Evolutionary conservation across 208 protist species (phyloP), one percentile per base, ranked within the genome.

Genomic region (Leishmania arabica): DNA sequence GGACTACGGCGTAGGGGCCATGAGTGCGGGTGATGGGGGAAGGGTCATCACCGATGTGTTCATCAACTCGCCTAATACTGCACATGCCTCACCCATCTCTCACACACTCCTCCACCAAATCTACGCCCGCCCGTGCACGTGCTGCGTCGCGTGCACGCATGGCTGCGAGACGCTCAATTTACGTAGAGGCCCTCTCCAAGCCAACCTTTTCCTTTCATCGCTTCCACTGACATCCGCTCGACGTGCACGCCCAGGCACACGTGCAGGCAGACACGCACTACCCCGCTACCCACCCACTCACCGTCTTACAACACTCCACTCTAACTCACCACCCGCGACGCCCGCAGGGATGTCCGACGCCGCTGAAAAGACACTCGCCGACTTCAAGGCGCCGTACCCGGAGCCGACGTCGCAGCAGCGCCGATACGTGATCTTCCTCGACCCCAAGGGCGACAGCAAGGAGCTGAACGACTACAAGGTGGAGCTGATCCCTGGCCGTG

Each of bases 361-460:
- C 3, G 75, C 40, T 69, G 37, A n/a, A 0, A 68, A 85, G 62
- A 92, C 75, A 8, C 89, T 95, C 68, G 86, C 80, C 27, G 87
- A 91, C 65, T 92, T 89, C 86, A 88, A 93, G 79, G 92, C 87
- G 3, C 92, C 92, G 21, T 96, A 94, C 87, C 92, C 92, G 3
- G 82, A 88, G 78, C 87, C 92, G 27, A 80, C 81, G 2, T 64
- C 86, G 21, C 85, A 91, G 31, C 91, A 96, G 83, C 88, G 87
- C 78, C 89, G 90, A 79, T 94, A 83, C 78, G 89, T 93, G 51
- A 92, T 96, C 74, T 91, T 91, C 79, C 90, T 94, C 69, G 88
- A 94, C 24, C 75, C 80, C 34, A 90, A 92, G 77, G 84, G 75
- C 31, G 79, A 90, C 70, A 78, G 84, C 5, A 80, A 79, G n/a